These are phyloP conservation scores for Xylaria hypoxylon DNA, from an alignment of 2,329 filamentous ascomycete genomes.

Conservation along the genomic window DNA sequence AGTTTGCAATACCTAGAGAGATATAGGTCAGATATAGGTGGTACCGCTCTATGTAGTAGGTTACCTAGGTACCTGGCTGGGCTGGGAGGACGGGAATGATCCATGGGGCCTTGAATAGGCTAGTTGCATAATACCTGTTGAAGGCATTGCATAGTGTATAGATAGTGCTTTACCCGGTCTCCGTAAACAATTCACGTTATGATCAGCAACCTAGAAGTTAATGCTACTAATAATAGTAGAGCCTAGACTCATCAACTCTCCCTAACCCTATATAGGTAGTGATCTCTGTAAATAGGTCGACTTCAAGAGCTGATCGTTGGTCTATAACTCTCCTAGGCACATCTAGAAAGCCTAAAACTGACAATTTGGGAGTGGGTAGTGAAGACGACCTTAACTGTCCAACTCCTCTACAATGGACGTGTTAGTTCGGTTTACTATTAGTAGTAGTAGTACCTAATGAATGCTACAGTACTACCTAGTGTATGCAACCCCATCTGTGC, in stretches of 20 bases:
- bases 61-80: background rate
- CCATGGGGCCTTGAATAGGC: background rate
- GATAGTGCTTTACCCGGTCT: background rate
- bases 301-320: background rate
- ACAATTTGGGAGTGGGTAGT: background rate
- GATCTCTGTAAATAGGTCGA: background rate
- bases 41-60: too few species aligned
- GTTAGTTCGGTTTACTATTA: background rate
- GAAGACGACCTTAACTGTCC: background rate
- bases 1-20: background rate
- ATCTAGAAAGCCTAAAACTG: constrained; percentile 1
- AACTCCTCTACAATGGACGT: constrained; percentile 2
- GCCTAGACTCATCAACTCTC: constrained; percentile 2
- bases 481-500: constrained; percentile 11
- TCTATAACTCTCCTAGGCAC: background rate
- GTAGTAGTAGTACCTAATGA: background rate
- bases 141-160: background rate
- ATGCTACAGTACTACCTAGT: too few species aligned
- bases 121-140: background rate
- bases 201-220: constrained; percentile 2
- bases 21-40: too few species aligned
- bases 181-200: background rate
- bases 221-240: constrained; percentile 25
- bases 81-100: too few species aligned
- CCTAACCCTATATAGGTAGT: background rate